Conservation (phyloP, 441 rosid genomes). For the Mallotus repandus region DNA sequence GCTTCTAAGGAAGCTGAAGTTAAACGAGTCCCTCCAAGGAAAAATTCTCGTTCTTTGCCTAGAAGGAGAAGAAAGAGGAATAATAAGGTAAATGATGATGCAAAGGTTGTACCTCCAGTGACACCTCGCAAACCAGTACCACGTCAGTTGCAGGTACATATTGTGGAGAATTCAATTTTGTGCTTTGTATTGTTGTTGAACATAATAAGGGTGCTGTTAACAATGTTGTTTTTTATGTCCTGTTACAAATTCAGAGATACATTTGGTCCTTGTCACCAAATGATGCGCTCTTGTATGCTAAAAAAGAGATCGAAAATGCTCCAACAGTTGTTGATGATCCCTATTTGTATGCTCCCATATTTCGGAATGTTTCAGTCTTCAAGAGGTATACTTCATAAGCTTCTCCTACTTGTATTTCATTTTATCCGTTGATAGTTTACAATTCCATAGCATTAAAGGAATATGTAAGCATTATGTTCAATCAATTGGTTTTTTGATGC, state of each 20-base stretch:
- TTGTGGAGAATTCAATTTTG: not conserved
- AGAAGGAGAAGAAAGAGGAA: constrained; percentile 16
- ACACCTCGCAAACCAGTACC: constrained; percentile 12
- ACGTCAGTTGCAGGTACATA: constrained; percentile 43
- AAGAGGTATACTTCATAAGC: constrained; percentile 51
- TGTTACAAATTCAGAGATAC: constrained; percentile 41
- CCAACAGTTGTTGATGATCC: constrained; percentile 42
- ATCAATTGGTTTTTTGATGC: not conserved
- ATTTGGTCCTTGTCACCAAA: constrained; percentile 54
- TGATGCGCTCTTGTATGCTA: constrained; percentile 66
- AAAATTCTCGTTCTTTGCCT: constrained; percentile 8
- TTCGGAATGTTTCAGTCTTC: constrained; percentile 64
- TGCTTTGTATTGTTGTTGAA: not conserved
- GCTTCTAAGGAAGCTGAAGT: constrained; percentile 19
- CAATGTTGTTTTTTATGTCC: constrained; percentile 10
- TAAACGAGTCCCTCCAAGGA: not conserved
- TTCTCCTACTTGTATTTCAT: not conserved
- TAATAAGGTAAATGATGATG: constrained; percentile 30
- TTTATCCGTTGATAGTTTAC: not conserved
- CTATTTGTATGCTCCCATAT: constrained; percentile 53
- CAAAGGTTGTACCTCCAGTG: constrained; percentile 38
- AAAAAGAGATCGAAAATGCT: constrained; percentile 55
- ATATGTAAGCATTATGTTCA: not conserved
- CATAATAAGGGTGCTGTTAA: constrained; percentile 3
- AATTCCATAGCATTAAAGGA: not conserved